Evolutionary conservation across 805 yeast genomes (phyloP).

Genomic region (Candida peoriensis): DNA sequence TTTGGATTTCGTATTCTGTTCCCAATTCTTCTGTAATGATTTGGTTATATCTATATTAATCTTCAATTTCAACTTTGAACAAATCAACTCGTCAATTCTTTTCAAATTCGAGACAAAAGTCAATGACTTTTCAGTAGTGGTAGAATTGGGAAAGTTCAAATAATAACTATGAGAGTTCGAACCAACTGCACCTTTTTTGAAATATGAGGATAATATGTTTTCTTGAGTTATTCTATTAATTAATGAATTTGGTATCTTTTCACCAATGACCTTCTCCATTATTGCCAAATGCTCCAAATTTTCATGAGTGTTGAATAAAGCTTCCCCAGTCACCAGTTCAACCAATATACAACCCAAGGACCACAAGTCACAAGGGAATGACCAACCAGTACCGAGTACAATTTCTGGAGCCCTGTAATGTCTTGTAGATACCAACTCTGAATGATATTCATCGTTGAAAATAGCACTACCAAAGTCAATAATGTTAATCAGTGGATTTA

Average conservation of each 20-base stretch:
- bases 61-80: constrained; percentile 28
- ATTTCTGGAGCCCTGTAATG: constrained; percentile 98
- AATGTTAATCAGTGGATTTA: constrained; percentile 76
- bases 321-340: constrained; percentile 90
- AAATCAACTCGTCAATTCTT: constrained; percentile 40
- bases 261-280: constrained; percentile 78
- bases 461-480: constrained; percentile 98
- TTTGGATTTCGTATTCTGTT: constrained; percentile 9
- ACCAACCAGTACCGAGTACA: constrained; percentile 93
- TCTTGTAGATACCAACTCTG: constrained; percentile 86
- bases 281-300: constrained; percentile 90
- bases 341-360: constrained; percentile 90
- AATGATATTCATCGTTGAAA: constrained; percentile 90
- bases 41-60: constrained; percentile 20
- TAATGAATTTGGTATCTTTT: constrained; percentile 36
- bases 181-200: constrained; percentile 7
- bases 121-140: constrained; percentile 33
- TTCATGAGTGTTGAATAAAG: constrained; percentile 91
- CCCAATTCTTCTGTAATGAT: constrained; percentile 19
- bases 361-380: constrained; percentile 96
- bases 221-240: constrained; percentile 23
- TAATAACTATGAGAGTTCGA: constrained; percentile 8
- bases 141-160: constrained; percentile 34
- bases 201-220: constrained; percentile 7
- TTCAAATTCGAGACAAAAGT: constrained; percentile 35